Evolutionary conservation across 139 green algal genomes (phyloP).

Genomic region (Nannochloris sp.): DNA sequence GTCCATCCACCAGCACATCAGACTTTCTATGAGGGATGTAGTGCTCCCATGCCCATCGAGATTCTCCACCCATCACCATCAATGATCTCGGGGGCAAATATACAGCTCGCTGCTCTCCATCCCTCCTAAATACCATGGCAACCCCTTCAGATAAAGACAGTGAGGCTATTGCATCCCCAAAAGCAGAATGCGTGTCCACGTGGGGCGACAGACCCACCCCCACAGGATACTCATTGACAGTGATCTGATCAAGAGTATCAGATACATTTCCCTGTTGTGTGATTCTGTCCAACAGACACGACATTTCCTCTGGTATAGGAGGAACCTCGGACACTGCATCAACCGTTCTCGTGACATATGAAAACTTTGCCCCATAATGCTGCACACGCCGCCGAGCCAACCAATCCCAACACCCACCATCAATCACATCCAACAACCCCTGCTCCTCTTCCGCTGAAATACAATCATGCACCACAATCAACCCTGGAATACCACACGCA

Average conservation of each 20-base stretch:
- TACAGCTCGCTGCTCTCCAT: constrained; percentile 27
- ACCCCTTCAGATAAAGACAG: constrained; percentile 63
- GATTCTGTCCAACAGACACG: constrained; percentile 8
- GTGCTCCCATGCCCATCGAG: constrained; percentile 77
- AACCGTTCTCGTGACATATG: constrained; percentile 38
- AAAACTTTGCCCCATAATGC: constrained; percentile 79
- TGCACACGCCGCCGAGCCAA: constrained; percentile 73
- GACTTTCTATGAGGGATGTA: constrained; percentile 89
- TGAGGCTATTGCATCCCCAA: constrained; percentile 72
- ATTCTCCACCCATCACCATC: constrained; percentile 77
- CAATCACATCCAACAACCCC: constrained; percentile 44
- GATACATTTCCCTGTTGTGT: constrained; percentile 6
- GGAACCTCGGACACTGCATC: not conserved
- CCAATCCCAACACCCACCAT: constrained; percentile 38
- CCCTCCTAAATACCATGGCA: constrained; percentile 80
- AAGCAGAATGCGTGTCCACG: constrained; percentile 92
- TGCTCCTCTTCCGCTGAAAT: constrained; percentile 45
- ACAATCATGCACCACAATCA: constrained; percentile 53
- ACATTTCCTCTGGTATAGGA: constrained; percentile 6
- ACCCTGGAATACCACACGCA: constrained; percentile 47
- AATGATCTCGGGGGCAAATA: constrained; percentile 72
- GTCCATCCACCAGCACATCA: constrained; percentile 43
- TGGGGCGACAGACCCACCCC: constrained; percentile 89
- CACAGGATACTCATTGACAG: constrained; percentile 85
- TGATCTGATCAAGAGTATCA: constrained; percentile 61